Conservation (phyloP, 345 rosid species). For the Excoecaria cochinchinensis region DNA sequence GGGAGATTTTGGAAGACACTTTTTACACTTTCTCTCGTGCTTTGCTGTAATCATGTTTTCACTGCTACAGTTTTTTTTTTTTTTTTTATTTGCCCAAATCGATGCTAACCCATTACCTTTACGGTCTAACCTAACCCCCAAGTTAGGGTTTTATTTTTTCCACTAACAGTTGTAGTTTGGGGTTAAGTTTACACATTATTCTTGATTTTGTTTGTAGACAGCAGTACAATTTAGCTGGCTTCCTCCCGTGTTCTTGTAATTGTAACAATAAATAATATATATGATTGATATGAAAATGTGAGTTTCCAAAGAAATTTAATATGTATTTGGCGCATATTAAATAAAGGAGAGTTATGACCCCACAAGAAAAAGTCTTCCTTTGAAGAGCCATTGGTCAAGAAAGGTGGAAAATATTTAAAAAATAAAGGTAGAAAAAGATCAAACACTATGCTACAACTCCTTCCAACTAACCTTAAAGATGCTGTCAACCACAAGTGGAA, state of each 20-base stretch:
- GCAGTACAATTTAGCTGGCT: too few relatives aligned
- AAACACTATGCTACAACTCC: neutral
- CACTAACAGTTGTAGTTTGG: too few relatives aligned
- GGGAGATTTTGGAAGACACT: slow-evolving; percentile 6
- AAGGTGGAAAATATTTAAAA: neutral
- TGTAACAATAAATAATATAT: too few relatives aligned
- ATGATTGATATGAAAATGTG: too few relatives aligned
- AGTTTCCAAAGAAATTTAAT: too few relatives aligned
- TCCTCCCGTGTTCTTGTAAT: too few relatives aligned
- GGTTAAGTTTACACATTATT: too few relatives aligned
- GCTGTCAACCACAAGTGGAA: slow-evolving; percentile 24
- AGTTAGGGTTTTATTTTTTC: neutral
- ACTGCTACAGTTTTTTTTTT: neutral
- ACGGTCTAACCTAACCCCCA: slow-evolving; percentile 20
- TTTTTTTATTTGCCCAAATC: slow-evolving; percentile 15
- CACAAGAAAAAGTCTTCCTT: slow-evolving; percentile 3
- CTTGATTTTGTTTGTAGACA: too few relatives aligned
- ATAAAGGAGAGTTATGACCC: neutral
- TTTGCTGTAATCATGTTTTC: slow-evolving; percentile 29
- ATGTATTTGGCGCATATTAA: neutral
- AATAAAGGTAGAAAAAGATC: neutral
- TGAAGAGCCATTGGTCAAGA: neutral
- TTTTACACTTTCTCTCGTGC: slow-evolving; percentile 19
- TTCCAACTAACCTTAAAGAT: slow-evolving; percentile 19
- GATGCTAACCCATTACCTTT: slow-evolving; percentile 11